These are phyloP conservation scores for Penicillium egyptiacum DNA, from an alignment of 495 filamentous ascomycete species.

Conservation along the genomic window DNA sequence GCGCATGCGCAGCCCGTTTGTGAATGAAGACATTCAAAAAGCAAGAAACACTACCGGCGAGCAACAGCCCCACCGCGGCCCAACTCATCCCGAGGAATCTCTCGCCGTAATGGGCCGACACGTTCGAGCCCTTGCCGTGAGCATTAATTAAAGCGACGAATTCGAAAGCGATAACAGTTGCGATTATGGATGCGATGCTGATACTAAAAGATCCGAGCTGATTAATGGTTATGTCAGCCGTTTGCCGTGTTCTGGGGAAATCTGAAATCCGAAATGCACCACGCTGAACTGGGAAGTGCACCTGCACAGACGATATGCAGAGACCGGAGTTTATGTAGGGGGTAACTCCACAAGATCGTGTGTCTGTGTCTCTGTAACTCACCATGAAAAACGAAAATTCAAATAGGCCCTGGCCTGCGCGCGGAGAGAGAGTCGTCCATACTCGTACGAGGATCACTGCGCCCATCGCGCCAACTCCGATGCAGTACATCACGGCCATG, in stretches of 20 bases:
- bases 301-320: neutral
- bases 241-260: neutral
- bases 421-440: conserved; percentile 15
- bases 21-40: conserved; percentile 32
- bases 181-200: conserved; percentile 62
- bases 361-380: conserved; percentile 15
- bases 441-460: conserved; percentile 49
- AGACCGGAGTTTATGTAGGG: neutral
- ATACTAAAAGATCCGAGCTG: conserved; percentile 50
- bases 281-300: neutral
- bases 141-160: conserved; percentile 57
- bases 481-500: conserved; percentile 64
- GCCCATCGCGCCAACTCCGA: conserved; percentile 59
- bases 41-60: conserved; percentile 36
- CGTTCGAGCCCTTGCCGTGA: conserved; percentile 54
- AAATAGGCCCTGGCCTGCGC: conserved; percentile 21
- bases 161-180: conserved; percentile 59
- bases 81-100: conserved; percentile 63
- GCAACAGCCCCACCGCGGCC: conserved; percentile 52
- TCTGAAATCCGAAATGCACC: conserved; percentile 1
- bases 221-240: conserved; percentile 4
- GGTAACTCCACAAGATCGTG: neutral
- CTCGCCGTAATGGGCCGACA: conserved; percentile 53
- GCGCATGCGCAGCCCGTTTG: conserved; percentile 4
- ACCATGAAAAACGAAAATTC: conserved; percentile 37